Evolutionary conservation across 257 asterid genomes (phyloP).

Genomic region (Solanum bulbocastanum): DNA sequence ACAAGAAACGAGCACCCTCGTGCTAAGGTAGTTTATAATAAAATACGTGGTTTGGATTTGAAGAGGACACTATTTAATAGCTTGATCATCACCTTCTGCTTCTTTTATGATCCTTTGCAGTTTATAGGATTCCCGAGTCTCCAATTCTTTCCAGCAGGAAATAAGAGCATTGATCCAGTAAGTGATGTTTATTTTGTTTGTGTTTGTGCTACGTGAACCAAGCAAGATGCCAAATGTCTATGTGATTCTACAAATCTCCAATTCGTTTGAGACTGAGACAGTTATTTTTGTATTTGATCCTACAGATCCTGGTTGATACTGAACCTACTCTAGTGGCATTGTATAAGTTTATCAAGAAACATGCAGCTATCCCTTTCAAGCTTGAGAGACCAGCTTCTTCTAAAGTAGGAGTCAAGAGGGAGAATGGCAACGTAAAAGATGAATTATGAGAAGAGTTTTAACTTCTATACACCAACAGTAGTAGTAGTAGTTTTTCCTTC

Average conservation of each 20-base stretch:
- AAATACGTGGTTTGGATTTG: not conserved
- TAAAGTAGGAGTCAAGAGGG: conserved; percentile 20
- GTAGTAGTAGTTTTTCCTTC: not conserved
- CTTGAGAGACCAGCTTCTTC: conserved; percentile 45
- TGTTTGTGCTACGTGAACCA: not conserved
- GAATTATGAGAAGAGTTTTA: conserved; percentile 39
- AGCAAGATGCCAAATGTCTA: not conserved
- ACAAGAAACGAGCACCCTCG: conserved; percentile 88
- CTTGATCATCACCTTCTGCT: not conserved
- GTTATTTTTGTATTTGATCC: not conserved
- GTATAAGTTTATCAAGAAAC: conserved; percentile 75
- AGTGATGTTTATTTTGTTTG: conserved; percentile 16
- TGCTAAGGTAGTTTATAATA: conserved; percentile 39
- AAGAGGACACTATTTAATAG: not conserved
- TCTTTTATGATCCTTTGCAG: conserved; percentile 22
- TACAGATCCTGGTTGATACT: conserved; percentile 58
- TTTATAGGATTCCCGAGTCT: conserved; percentile 90
- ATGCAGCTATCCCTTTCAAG: conserved; percentile 81
- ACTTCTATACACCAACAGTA: not conserved
- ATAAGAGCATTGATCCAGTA: conserved; percentile 76
- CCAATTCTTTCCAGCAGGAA: conserved; percentile 85
- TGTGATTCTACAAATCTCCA: not conserved
- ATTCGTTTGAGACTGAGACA: not conserved
- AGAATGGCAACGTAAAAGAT: conserved; percentile 37
- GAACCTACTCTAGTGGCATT: conserved; percentile 71